Evolutionary conservation across 345 rosid species (phyloP).

Genomic region (Lepidium sativum): DNA sequence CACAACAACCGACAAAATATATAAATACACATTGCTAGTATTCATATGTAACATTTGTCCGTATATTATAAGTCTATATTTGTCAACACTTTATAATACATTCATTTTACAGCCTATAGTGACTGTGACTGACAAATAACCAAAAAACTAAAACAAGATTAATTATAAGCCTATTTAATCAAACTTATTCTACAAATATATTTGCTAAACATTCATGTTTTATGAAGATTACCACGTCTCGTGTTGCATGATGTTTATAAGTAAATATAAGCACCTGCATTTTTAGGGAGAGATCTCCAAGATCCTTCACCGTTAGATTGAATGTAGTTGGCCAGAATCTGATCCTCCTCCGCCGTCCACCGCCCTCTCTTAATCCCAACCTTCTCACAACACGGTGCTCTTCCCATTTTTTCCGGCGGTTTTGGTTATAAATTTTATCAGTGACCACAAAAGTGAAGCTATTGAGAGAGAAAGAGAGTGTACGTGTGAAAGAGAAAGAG

Average conservation of each 20-base stretch:
- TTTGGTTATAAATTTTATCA: slow-evolving; percentile 30
- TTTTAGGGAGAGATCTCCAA: slow-evolving; percentile 35
- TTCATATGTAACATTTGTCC: background rate
- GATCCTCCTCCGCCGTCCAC: slow-evolving; percentile 34
- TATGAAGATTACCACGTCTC: background rate
- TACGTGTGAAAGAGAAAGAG: background rate
- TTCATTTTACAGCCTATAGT: background rate
- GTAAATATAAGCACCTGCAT: slow-evolving; percentile 23
- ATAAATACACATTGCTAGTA: background rate
- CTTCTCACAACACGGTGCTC: slow-evolving; percentile 34
- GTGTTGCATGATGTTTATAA: background rate
- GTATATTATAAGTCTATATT: background rate
- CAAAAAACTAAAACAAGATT: background rate
- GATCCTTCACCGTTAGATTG: slow-evolving; percentile 31
- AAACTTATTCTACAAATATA: too few relatives aligned
- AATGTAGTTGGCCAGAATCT: slow-evolving; percentile 25
- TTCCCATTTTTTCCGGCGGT: slow-evolving; percentile 43
- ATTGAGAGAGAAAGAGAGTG: background rate
- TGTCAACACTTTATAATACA: background rate
- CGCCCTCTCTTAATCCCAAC: slow-evolving; percentile 30
- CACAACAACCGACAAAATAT: background rate
- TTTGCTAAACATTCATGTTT: background rate
- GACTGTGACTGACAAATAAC: background rate
- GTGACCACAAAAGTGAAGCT: background rate
- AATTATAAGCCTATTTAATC: background rate